Base-by-base conservation (phyloP, 768 basidiomycete species). In the Amanita subjunquillea region DNA sequence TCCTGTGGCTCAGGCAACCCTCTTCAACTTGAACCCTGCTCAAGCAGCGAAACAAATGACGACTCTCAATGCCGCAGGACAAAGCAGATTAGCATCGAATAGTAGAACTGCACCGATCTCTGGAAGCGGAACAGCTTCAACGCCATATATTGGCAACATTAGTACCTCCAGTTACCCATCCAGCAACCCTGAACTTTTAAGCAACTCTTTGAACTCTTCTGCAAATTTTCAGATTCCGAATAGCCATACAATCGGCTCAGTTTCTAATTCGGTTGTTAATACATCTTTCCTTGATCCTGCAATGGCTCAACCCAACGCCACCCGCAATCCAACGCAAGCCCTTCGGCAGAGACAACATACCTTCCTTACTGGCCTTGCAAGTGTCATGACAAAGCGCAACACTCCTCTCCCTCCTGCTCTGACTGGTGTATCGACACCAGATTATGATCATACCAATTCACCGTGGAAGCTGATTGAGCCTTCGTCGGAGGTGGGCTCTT, bases 1-100 rank as follows among this genome's bases (percentile, higher is more conserved):
- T 25, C 20, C 44, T 13, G 22, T 47, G 17, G 12, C 46, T 6
- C 53, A 54, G 46, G n/a, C 43, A 20, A 45, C 61, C 48, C 56
- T 69, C 57, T 78, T 79, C 70, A 73, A 67, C 61, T 72, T 87
- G 57, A 85, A 90, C 66, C 72, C 83, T 54, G 74, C 76, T 48
- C 74, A 80, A 42, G 80, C 75, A 47, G 83, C 83, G 54, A 91
- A 89, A 66, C 88, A 91, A 69, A 85, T 89, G 79, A 84, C 85
- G 29, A 83, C 83, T 8, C 78, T 90, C 58, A 81, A 74, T 59
- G 82, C 77, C 50, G 83, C 74, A 46, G 80, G 73, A 58, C 74
- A 79, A 59, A 77, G 79, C 62, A 73, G 81, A 68, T 75, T 78
- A 58, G 69, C 73, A 55, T 78, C 77, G 61, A 79, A 77, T 57